Evolutionary conservation across 192 early-diverging fungal species (phyloP).

Genomic region (Coemansia sp.): DNA sequence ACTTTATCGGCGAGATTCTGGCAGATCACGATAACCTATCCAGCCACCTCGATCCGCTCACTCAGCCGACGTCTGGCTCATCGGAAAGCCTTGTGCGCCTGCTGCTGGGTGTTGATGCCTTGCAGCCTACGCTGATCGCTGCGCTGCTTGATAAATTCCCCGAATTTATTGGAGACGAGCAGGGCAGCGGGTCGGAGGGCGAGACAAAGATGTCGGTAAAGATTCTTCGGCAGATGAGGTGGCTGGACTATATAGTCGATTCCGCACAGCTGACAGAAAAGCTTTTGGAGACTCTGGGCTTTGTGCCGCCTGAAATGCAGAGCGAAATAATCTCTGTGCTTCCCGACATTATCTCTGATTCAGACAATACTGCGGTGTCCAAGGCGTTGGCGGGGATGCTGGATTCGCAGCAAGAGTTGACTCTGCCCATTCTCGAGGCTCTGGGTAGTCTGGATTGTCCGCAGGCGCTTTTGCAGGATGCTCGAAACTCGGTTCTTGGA

Average conservation of each 20-base stretch:
- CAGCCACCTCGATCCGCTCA: constrained; percentile 25
- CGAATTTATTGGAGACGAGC: constrained; percentile 55
- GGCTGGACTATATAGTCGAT: constrained; percentile 70
- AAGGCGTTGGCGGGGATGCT: constrained; percentile 59
- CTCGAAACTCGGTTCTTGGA: constrained; percentile 56
- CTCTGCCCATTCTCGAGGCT: constrained; percentile 68
- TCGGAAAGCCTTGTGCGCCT: constrained; percentile 59
- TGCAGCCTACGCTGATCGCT: constrained; percentile 56
- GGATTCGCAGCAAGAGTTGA: constrained; percentile 54
- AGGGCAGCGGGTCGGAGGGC: constrained; percentile 11
- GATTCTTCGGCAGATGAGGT: constrained; percentile 69
- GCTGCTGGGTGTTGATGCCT: constrained; percentile 55
- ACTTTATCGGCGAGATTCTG: constrained; percentile 28
- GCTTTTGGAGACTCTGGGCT: constrained; percentile 63
- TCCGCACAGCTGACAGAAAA: constrained; percentile 58
- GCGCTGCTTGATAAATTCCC: constrained; percentile 59
- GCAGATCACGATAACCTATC: constrained; percentile 24
- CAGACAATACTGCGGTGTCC: constrained; percentile 63
- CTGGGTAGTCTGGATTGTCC: constrained; percentile 61
- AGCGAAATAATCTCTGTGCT: constrained; percentile 67
- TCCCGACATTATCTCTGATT: constrained; percentile 74
- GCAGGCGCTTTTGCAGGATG: constrained; percentile 32
- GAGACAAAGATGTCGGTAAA: constrained; percentile 54
- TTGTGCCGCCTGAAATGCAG: constrained; percentile 63
- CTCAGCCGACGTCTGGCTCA: neutral